Percentiles rank a stretch among this genome's conserved stretches.
Evolutionary conservation across 2,329 filamentous ascomycete species (phyloP).

Genomic region (Pseudogymnoascus sp.): DNA sequence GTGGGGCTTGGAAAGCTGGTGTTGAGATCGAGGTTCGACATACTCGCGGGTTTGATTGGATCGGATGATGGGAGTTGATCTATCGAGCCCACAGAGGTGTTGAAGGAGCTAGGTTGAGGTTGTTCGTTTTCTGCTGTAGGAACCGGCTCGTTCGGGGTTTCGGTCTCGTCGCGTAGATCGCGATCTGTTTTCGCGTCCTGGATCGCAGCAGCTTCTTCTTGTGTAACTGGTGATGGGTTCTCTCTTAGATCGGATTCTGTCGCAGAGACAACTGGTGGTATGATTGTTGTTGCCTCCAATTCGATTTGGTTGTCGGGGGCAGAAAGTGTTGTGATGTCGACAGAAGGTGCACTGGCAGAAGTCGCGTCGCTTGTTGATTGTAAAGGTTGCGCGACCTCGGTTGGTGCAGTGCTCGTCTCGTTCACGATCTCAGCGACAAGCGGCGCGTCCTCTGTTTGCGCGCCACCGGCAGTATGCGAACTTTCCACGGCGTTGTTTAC

Average conservation of each 20-base stretch:
- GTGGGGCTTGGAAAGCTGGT: background rate
- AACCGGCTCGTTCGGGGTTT: slow-evolving; percentile 1
- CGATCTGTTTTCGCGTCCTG: slow-evolving; percentile 12
- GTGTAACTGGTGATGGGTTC: slow-evolving; percentile 13
- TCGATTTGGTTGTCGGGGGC: background rate
- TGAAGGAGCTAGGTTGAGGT: background rate
- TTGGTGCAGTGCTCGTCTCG: slow-evolving; percentile 15
- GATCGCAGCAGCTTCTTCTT: slow-evolving; percentile 14
- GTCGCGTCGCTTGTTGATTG: slow-evolving; percentile 6
- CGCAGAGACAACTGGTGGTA: slow-evolving; percentile 29
- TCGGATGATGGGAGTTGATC: background rate
- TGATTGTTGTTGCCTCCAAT: slow-evolving; percentile 21
- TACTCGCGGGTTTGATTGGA: slow-evolving; percentile 6
- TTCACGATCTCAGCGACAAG: slow-evolving; percentile 5
- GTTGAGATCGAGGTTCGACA: slow-evolving; percentile 15
- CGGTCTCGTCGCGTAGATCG: slow-evolving; percentile 8
- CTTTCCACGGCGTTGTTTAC: background rate
- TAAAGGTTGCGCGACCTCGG: slow-evolving; percentile 14
- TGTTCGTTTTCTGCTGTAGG: slow-evolving; percentile 11
- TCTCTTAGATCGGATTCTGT: slow-evolving; percentile 30
- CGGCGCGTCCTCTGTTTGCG: background rate
- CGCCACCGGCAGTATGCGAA: background rate
- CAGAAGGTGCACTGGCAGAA: background rate
- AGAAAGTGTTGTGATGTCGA: background rate
- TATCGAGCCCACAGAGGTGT: background rate